These are phyloP conservation scores for Skeletonema costatum DNA, from an alignment of 108 stramenopile species.

Conservation along the genomic window DNA sequence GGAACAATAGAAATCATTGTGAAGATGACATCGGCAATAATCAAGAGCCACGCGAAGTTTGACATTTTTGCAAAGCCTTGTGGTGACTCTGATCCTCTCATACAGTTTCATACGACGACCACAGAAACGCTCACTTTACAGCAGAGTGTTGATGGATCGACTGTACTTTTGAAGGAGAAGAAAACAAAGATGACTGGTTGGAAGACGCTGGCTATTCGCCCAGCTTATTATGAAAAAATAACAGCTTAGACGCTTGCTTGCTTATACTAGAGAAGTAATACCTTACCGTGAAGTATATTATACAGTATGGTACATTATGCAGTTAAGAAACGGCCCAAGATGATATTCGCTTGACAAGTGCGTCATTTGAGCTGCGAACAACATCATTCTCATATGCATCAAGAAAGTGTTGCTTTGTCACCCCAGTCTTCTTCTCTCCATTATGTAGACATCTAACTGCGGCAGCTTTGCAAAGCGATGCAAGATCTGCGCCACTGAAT, in stretches of 20 bases:
- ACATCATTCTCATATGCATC: conserved; percentile 51
- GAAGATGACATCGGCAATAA: conserved; percentile 65
- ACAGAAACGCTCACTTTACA: conserved; percentile 81
- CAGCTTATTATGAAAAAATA: conserved; percentile 80
- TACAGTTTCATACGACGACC: conserved; percentile 88
- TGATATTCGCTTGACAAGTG: conserved; percentile 44
- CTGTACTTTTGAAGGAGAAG: conserved; percentile 67
- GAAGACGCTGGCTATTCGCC: conserved; percentile 79
- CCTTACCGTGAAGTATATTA: background rate
- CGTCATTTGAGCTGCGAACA: conserved; percentile 52
- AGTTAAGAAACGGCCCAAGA: conserved; percentile 35
- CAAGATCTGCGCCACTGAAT: conserved; percentile 89
- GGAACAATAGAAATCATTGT: conserved; percentile 83
- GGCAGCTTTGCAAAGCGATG: conserved; percentile 80
- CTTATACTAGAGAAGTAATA: background rate
- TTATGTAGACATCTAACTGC: conserved; percentile 59
- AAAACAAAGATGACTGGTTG: conserved; percentile 77
- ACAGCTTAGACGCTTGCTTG: background rate
- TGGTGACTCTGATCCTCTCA: conserved; percentile 72
- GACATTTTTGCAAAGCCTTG: conserved; percentile 81
- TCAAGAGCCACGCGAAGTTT: conserved; percentile 87
- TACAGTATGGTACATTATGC: background rate
- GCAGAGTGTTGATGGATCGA: conserved; percentile 56
- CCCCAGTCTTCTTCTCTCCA: conserved; percentile 29
- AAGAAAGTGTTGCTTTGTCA: conserved; percentile 50